phyloP scores from a whole-genome alignment of 257 asterid species.

The Solanum tarapatanum region DNA sequence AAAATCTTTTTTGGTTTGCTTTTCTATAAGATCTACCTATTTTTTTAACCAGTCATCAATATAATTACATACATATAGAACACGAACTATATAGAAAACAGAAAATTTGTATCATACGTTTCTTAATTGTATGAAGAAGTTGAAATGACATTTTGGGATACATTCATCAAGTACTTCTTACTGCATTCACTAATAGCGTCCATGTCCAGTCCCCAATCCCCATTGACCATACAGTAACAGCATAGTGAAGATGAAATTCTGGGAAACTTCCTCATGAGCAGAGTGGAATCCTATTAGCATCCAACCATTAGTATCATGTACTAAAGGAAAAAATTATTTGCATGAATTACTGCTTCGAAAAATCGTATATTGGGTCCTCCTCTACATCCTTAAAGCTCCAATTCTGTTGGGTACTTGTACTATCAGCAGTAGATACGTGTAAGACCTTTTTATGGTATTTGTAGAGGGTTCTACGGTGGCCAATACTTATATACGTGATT shows the following conservation, averaged over 20 bases:
- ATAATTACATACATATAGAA: not conserved
- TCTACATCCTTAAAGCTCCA: conserved; percentile 48
- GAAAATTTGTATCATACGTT: not conserved
- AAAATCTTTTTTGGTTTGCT: not conserved
- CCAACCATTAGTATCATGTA: not conserved
- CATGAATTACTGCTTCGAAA: conserved; percentile 17
- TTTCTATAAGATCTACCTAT: not conserved
- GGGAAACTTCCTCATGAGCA: not conserved
- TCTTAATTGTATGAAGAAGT: not conserved
- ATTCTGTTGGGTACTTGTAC: conserved; percentile 15
- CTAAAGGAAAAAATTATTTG: not conserved
- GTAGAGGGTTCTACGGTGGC: conserved; percentile 54
- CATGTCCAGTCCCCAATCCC: not conserved
- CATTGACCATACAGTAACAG: not conserved
- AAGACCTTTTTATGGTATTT: conserved; percentile 38
- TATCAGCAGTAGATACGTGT: conserved; percentile 37
- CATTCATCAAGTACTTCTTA: not conserved
- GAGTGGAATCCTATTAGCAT: not conserved
- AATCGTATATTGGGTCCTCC: conserved; percentile 13
- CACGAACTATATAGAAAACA: not conserved
- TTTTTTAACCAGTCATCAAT: not conserved
- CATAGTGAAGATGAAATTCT: not conserved
- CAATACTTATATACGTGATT: conserved; percentile 60
- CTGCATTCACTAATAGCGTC: not conserved
- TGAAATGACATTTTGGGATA: not conserved